These are phyloP conservation scores for Candida succiphila DNA, from an alignment of 805 yeast species.

Conservation along the genomic window DNA sequence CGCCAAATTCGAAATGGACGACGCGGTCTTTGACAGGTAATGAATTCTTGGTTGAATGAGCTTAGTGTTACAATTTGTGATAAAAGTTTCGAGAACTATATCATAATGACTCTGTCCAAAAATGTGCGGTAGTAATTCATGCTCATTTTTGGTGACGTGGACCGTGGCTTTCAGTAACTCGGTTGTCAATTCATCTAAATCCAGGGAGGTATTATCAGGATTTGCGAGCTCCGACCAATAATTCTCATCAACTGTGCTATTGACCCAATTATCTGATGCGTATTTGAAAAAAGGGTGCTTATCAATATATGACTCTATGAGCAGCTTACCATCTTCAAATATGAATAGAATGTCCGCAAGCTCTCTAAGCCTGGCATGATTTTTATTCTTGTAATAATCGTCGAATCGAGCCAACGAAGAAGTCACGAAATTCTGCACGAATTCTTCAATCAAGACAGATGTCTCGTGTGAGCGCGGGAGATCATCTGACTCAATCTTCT, in stretches of 20 bases:
- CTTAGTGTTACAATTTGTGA: slow-evolving; percentile 71
- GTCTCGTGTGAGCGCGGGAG: slow-evolving; percentile 29
- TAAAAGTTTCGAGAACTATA: slow-evolving; percentile 54
- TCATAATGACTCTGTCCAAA: slow-evolving; percentile 51
- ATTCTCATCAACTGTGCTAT: slow-evolving; percentile 18
- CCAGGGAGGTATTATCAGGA: slow-evolving; percentile 39
- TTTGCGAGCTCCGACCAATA: slow-evolving; percentile 54
- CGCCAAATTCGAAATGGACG: slow-evolving; percentile 54
- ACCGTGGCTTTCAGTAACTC: slow-evolving; percentile 45
- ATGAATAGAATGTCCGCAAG: slow-evolving; percentile 65
- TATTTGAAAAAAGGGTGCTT: slow-evolving; percentile 61
- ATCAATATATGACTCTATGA: slow-evolving; percentile 71
- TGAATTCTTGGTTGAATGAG: slow-evolving; percentile 49
- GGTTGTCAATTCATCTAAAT: slow-evolving; percentile 43
- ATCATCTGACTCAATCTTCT: slow-evolving; percentile 49
- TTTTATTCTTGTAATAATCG: slow-evolving; percentile 59
- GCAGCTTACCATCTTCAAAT: slow-evolving; percentile 78
- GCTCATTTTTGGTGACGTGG: slow-evolving; percentile 58
- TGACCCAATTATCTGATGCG: slow-evolving; percentile 31
- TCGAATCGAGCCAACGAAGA: slow-evolving; percentile 62
- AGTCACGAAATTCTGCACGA: slow-evolving; percentile 69
- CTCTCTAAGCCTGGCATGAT: slow-evolving; percentile 63
- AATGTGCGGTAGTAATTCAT: slow-evolving; percentile 61
- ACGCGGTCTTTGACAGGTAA: slow-evolving; percentile 50
- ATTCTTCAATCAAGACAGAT: slow-evolving; percentile 45